phyloP scores from a whole-genome alignment of 2,329 filamentous ascomycete genomes.

The Diplodia mutila region DNA sequence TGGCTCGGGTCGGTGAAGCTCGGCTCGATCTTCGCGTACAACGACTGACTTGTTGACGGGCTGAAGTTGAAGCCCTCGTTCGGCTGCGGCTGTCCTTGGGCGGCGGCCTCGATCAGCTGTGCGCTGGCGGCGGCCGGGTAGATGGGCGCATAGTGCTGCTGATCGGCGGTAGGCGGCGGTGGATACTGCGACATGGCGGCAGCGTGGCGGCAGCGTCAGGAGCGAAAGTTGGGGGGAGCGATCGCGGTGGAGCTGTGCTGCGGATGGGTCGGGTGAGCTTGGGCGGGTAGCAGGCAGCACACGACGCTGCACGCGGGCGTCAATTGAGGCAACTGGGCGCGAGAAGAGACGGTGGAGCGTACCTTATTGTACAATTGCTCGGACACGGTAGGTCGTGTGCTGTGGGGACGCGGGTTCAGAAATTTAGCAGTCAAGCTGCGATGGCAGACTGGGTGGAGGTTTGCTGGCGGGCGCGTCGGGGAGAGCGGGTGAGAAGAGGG shows the following conservation, averaged over 20 bases:
- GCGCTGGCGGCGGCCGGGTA: constrained; percentile 35
- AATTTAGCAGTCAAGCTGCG: constrained; percentile 22
- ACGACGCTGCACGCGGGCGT: background rate
- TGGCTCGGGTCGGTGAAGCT: constrained; percentile 26
- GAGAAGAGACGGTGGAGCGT: background rate
- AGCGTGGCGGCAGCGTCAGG: background rate
- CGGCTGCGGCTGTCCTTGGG: constrained; percentile 27
- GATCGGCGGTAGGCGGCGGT: constrained; percentile 33
- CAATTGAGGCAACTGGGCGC: constrained; percentile 10
- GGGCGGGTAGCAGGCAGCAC: constrained; percentile 7
- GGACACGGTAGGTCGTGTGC: constrained; percentile 14
- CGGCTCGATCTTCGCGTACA: constrained; percentile 30
- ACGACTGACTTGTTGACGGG: constrained; percentile 22
- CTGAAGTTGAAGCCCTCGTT: constrained; percentile 25
- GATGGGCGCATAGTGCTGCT: constrained; percentile 40
- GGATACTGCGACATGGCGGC: constrained; percentile 33
- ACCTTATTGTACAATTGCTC: constrained; percentile 9
- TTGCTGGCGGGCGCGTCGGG: background rate
- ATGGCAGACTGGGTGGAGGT: background rate
- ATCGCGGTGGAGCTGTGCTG: background rate
- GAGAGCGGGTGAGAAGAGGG: background rate
- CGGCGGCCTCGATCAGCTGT: constrained; percentile 29
- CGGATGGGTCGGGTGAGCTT: constrained; percentile 22
- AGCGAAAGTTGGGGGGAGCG: background rate
- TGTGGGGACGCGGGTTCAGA: constrained; percentile 21